Percentiles rank a stretch among this genome's conserved stretches.
These are phyloP conservation scores for Globisporangium carolinianum DNA, from an alignment of 352 stramenopile genomes.

Conservation along the genomic window DNA sequence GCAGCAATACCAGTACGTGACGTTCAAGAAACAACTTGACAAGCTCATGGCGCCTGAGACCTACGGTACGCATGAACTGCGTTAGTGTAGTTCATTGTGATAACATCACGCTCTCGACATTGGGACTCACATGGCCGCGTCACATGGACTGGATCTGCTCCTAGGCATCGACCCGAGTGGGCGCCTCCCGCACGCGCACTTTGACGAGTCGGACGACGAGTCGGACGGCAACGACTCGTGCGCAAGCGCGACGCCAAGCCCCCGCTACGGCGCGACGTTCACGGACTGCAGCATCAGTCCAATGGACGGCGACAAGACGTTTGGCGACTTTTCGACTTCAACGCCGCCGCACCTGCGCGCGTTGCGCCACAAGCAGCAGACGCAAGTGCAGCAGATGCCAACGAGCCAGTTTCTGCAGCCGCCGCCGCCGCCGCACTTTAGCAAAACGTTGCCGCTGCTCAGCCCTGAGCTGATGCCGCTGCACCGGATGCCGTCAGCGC, in stretches of 20 bases:
- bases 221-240: conserved; percentile 6
- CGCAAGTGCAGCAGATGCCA: not conserved
- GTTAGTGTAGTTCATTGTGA: no score
- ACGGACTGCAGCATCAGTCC: conserved; percentile 53
- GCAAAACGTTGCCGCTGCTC: conserved; percentile 4
- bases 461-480: conserved; percentile 15
- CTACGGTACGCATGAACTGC: conserved; percentile 17
- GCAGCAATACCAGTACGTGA: conserved; percentile 47
- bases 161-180: conserved; percentile 5
- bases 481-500: conserved; percentile 8
- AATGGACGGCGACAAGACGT: conserved; percentile 30
- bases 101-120: no score
- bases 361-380: not conserved
- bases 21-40: conserved; percentile 59
- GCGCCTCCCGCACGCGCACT: conserved; percentile 2
- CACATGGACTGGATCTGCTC: no score
- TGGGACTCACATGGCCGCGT: no score
- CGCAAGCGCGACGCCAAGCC: conserved; percentile 20
- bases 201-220: conserved; percentile 6
- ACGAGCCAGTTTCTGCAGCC: conserved; percentile 17
- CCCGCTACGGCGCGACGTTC: conserved; percentile 35
- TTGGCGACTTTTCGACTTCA: conserved; percentile 37
- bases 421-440: not conserved
- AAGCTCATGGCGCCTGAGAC: conserved; percentile 60
- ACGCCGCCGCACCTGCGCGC: conserved; percentile 5